Evolutionary conservation across 2,329 filamentous ascomycete species (phyloP).

Genomic region (Neoscytalidium dimidiatum): DNA sequence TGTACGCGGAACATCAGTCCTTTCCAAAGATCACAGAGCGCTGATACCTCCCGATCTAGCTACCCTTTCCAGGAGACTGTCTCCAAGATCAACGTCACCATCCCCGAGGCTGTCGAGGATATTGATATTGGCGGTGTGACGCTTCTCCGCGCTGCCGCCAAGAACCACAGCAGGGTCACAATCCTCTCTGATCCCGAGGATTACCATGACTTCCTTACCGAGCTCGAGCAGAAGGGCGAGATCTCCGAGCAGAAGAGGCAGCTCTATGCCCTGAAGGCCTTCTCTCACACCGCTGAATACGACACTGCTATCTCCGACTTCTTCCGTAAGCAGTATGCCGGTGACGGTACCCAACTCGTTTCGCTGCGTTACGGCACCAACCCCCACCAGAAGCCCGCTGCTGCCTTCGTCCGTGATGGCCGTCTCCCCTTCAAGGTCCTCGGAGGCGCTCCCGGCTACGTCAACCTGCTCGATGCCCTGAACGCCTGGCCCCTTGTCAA

Average conservation of each 20-base stretch:
- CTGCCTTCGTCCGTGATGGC: slow-evolving; percentile 73
- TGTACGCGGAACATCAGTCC: slow-evolving; percentile 41
- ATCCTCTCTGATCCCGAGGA: slow-evolving; percentile 93
- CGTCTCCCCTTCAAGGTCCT: slow-evolving; percentile 94
- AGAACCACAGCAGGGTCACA: slow-evolving; percentile 95
- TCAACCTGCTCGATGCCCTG: slow-evolving; percentile 93
- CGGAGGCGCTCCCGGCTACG: slow-evolving; percentile 86
- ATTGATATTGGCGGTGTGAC: slow-evolving; percentile 97
- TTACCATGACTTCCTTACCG: slow-evolving; percentile 90
- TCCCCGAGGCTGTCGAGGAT: slow-evolving; percentile 95
- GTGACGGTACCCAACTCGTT: slow-evolving; percentile 78
- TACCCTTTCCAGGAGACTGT: slow-evolving; percentile 99
- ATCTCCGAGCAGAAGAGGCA: slow-evolving; percentile 84
- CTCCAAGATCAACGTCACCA: slow-evolving; percentile 94
- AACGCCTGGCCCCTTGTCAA: slow-evolving; percentile 98
- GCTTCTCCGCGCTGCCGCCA: slow-evolving; percentile 91
- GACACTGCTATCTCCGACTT: slow-evolving; percentile 93
- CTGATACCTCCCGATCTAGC: neutral
- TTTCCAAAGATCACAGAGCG: neutral
- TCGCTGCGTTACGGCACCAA: slow-evolving; percentile 93
- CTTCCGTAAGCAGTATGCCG: slow-evolving; percentile 96
- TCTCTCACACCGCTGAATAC: slow-evolving; percentile 97
- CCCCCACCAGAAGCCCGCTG: slow-evolving; percentile 96
- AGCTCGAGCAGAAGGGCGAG: slow-evolving; percentile 78
- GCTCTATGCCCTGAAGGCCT: slow-evolving; percentile 92